Evolutionary conservation across 176 grass and related monocot genomes (phyloP), one percentile per base, ranked within the genome.

Genomic region (Cymbopogon citratus): DNA sequence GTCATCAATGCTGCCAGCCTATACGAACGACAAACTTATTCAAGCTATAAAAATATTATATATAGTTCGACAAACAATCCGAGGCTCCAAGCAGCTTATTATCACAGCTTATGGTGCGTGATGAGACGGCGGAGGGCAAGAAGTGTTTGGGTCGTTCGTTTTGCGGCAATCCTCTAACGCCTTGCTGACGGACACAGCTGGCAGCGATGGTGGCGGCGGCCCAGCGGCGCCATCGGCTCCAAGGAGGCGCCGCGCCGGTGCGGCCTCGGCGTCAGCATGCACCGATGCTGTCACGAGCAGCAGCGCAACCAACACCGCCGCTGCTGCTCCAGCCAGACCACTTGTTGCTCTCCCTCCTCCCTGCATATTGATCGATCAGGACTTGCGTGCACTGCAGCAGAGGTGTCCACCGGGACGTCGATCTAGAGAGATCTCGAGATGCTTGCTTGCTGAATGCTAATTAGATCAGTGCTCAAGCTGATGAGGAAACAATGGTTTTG

Each of bases 351-450:
- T 3, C n/a, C 44, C 44, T 56, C 48, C 72, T 75, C 72, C 72
- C 72, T 56, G 54, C 72, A 75, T 75, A 46, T 23, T 73, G 70
- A 73, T 72, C 6, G 70, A 73, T 72, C 6, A 19, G 51, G 51
- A n/a, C 18, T 19, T 54, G 15, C 46, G 51, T 9, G 15, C 44
- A 46, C 44, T 52, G 16, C 48, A 46, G 48, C 15, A 46, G 13
- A 19, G 16, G 4, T 16, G 15, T 52, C 18, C 16, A 52, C 49
- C 21, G 39, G n/a, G n/a, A n/a, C n/a, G n/a, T n/a, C n/a, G n/a
- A n/a, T 3, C 38, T 2, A 4, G 13, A 16, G 39, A 3, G 12
- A 45, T 26, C n/a, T 43, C 39, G 38, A 16, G 19, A n/a, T n/a
- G n/a, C n/a, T n/a, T n/a, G n/a, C n/a, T n/a, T n/a, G n/a, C n/a